Evolutionary conservation across 78 protist genomes (phyloP), one percentile per base, ranked within the genome.

Genomic region (Dictyostelium intermedium): DNA sequence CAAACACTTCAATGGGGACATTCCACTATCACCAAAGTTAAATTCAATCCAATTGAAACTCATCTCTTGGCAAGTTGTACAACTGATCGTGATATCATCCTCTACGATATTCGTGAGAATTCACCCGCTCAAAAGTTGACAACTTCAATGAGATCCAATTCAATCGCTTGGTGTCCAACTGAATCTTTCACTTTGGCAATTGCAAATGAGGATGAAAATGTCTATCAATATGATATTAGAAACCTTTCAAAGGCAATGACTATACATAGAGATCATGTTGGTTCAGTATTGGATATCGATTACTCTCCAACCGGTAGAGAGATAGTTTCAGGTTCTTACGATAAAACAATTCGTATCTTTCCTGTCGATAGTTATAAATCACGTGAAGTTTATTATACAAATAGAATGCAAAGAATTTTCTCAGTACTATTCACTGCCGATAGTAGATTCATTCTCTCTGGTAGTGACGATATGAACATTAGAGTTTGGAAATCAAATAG

Each of bases 231-330:
- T 95, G 99, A 99, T 89, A 98, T 98, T 96, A 91, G 99, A 27
- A 95, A 91, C 70, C 78, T 98, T 27, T 73, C 91, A 32, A 43
- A 34, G 63, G 99, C 99, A 4, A 79, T 95, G 27, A 47, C 91
- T 5, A 97, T 98, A 11, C 97, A 97, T 91, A 85, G 91, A 66
- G 99, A 96, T 83, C 99, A 98, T 89, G 98, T 98, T 27, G 83
- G 94, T 9, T 95, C 99, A 0, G 99, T 98, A 20, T 78, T 98
- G 45, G 97, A 85, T 45, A 92, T 99, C 10, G 99, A 98, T 92
- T 99, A 87, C 74, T 74, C 98, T 16, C 99, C 99, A 18, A 98
- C 99, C 0, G 99, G 99, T 20, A 18, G 45, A 3, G 99, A 98
- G 91, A 81, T 99, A 14, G 99, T 97, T 4, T 63, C 99, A 0